phyloP scores from a whole-genome alignment of 495 filamentous ascomycete species.

The Astrothelium macrocarpum region DNA sequence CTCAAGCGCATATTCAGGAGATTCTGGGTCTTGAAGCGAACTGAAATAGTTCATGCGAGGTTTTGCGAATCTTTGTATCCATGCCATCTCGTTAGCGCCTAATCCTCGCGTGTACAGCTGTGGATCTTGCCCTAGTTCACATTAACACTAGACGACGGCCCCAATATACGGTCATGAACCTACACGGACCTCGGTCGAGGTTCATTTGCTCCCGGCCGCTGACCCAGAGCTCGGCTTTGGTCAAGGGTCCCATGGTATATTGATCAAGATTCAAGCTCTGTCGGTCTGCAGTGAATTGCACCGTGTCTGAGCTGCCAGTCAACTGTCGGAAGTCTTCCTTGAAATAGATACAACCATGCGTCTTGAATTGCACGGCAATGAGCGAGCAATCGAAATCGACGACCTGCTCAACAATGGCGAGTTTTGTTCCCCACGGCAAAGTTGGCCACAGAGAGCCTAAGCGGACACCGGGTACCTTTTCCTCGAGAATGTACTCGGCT shows the following conservation, averaged over 20 bases:
- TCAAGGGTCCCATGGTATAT: slow-evolving; percentile 14
- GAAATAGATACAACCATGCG: slow-evolving; percentile 35
- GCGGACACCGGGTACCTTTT: not conserved
- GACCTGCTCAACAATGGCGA: slow-evolving; percentile 29
- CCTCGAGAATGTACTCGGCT: not conserved
- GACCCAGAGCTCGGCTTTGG: slow-evolving; percentile 23
- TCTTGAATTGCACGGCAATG: slow-evolving; percentile 27
- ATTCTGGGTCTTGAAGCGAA: slow-evolving; percentile 16
- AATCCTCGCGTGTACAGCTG: slow-evolving; percentile 24
- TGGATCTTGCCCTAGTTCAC: slow-evolving; percentile 21
- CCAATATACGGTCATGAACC: slow-evolving; percentile 10
- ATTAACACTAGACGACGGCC: slow-evolving; percentile 9
- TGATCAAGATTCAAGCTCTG: slow-evolving; percentile 18
- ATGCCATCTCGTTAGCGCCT: slow-evolving; percentile 30
- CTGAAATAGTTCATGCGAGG: slow-evolving; percentile 28
- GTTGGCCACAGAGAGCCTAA: slow-evolving; percentile 1
- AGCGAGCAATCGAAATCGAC: slow-evolving; percentile 32
- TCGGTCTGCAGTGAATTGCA: slow-evolving; percentile 4
- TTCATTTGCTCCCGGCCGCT: slow-evolving; percentile 22
- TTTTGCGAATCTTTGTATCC: slow-evolving; percentile 21
- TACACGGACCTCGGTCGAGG: slow-evolving; percentile 33
- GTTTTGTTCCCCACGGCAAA: slow-evolving; percentile 27
- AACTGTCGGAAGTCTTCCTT: slow-evolving; percentile 25
- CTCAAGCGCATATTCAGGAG: slow-evolving; percentile 17
- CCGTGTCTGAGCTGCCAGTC: not conserved